Conservation (phyloP, 345 rosid genomes). For the Acer yangbiense region DNA sequence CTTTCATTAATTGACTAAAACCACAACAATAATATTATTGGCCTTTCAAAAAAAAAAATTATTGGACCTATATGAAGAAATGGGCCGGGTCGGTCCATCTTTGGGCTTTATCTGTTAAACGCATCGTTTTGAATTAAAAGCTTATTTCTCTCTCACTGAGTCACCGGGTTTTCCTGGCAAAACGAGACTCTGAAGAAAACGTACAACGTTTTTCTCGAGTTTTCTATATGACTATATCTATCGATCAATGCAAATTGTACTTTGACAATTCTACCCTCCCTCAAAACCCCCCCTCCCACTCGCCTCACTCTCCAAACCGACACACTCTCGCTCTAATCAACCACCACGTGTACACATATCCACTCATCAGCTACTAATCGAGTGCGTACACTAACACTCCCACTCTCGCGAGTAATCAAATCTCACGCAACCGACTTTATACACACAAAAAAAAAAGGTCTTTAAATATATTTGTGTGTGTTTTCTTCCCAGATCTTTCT, state of each 20-base stretch:
- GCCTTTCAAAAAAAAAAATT: no score
- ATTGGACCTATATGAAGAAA: no score
- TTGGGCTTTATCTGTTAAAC: background rate
- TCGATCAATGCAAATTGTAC: background rate
- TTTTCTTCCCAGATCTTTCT: no score
- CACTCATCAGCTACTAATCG: accelerated
- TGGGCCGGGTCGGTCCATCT: no score
- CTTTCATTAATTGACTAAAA: no score
- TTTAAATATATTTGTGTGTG: background rate
- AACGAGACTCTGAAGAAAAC: background rate
- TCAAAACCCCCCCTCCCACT: background rate
- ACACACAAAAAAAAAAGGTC: background rate
- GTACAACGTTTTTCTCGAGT: background rate
- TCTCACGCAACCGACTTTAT: background rate
- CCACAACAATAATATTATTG: background rate
- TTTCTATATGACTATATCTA: no score
- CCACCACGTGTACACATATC: background rate
- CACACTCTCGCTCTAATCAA: background rate
- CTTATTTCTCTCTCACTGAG: no score
- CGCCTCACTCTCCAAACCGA: accelerated
- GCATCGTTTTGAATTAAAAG: background rate
- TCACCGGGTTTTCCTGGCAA: background rate
- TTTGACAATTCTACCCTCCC: slow-evolving; percentile 15
- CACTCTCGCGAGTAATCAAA: background rate
- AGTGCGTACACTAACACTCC: background rate